Evolutionary conservation across 805 yeast genomes (phyloP), one percentile per base, ranked within the genome.

Genomic region (Tanozyma kutaoensis): DNA sequence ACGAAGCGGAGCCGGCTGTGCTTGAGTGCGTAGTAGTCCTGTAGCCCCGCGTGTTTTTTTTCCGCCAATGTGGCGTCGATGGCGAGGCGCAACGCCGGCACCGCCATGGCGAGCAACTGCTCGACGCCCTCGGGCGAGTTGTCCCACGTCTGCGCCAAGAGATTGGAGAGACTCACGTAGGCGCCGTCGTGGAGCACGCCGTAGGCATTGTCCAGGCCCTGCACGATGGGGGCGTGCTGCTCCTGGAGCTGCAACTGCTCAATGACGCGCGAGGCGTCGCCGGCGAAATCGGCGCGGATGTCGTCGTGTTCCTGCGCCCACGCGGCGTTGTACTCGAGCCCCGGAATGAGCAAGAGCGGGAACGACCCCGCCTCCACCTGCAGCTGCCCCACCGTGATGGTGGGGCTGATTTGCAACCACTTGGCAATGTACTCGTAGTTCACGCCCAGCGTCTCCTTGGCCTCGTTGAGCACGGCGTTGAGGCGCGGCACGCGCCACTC

Each of bases 371-470:
- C 24, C 16, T 15, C 23, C 12, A 34, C 17, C 14, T 29, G 34
- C 14, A 33, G 14, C 11, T 14, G 12, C 12, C 28, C 30, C 8
- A 7, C 18, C 21, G 5, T 3, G 15, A 37, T 23, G 7, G 20
- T n/a, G 5, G 39, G 37, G 12, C 17, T 16, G 12, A 38, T 23
- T 4, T 32, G 31, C 14, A 38, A 39, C 43, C 43, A 38, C 19
- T 35, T 35, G 10, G 39, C 39, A 7, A 38, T 33, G 16, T 20
- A 24, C 9, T 14, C 9, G 25, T 28, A 37, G 18, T 31, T 25
- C 16, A 25, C 26, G 9, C 11, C 14, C 9, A 12, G 12, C 3
- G 20, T 23, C 14, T 19, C 20, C n/a, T 15, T 23, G 12, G 19
- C 21, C 18, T 21, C 20, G 4, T 27, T 17, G 12, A 33, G 5